Conservation (phyloP, 192 early-diverging fungal genomes). For the Backusella tuberculispora region DNA sequence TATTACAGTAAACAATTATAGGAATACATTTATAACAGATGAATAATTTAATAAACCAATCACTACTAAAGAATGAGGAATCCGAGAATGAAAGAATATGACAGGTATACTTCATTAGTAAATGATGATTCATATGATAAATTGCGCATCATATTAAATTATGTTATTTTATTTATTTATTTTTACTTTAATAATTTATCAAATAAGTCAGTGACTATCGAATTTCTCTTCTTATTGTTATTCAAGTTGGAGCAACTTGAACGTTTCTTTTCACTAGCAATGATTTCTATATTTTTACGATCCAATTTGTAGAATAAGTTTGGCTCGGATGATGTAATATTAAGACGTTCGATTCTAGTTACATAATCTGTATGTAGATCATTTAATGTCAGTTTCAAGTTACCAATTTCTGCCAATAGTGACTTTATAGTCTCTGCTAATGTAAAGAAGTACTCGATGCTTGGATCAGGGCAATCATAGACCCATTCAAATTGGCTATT, state of each 20-base stretch:
- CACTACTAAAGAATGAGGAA: neutral
- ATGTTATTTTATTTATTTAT: neutral
- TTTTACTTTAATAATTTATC: conserved; percentile 12
- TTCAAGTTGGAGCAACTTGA: neutral
- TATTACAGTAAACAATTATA: neutral
- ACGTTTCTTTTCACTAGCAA: neutral
- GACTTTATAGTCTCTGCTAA: conserved; percentile 48
- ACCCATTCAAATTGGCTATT: conserved; percentile 54
- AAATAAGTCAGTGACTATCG: neutral
- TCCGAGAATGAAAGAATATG: neutral
- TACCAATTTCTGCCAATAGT: conserved; percentile 53
- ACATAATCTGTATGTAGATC: conserved; percentile 63
- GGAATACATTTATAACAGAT: neutral
- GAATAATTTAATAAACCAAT: neutral
- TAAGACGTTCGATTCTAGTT: conserved; percentile 55
- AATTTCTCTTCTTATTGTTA: neutral
- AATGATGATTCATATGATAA: neutral
- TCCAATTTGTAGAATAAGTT: neutral
- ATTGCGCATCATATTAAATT: neutral
- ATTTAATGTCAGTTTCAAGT: conserved; percentile 59
- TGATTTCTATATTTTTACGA: conserved; percentile 4
- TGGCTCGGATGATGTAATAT: conserved; percentile 16
- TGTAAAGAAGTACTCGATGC: conserved; percentile 48
- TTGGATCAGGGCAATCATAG: conserved; percentile 27
- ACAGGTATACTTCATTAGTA: neutral